A percentile compares a stretch with the other conserved stretches of the same genome.
These are phyloP conservation scores for Verticillium albo-atrum DNA, from an alignment of 2,329 filamentous ascomycete genomes.

Conservation along the genomic window DNA sequence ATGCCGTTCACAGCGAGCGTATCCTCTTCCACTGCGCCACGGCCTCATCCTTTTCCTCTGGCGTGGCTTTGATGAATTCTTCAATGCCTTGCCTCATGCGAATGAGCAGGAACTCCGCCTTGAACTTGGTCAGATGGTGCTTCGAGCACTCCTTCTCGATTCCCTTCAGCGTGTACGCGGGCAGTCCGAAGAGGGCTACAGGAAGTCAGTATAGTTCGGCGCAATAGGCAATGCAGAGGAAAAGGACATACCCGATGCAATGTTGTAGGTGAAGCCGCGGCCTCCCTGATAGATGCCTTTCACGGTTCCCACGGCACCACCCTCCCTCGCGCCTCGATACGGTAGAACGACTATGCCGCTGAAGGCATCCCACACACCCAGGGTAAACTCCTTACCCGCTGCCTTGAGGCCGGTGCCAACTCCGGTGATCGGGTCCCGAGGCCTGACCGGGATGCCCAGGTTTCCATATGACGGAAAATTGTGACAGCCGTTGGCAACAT, in stretches of 20 bases:
- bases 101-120: slow-evolving; percentile 27
- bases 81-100: slow-evolving; percentile 23
- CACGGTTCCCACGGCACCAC: slow-evolving; percentile 55
- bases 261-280: slow-evolving; percentile 38
- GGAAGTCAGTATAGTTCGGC: slow-evolving; percentile 1
- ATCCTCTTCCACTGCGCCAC: slow-evolving; percentile 20
- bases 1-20: neutral
- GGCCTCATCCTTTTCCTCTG: slow-evolving; percentile 14
- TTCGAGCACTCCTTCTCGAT: slow-evolving; percentile 42
- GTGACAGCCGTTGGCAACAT: slow-evolving; percentile 67
- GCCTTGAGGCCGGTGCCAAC: slow-evolving; percentile 54
- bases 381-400: slow-evolving; percentile 59
- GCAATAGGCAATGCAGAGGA: neutral
- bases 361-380: slow-evolving; percentile 65
- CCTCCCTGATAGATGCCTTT: slow-evolving; percentile 50
- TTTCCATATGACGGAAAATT: slow-evolving; percentile 65
- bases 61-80: slow-evolving; percentile 19
- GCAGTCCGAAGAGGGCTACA: slow-evolving; percentile 38
- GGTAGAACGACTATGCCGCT: slow-evolving; percentile 64
- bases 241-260: slow-evolving; percentile 25
- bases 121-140: slow-evolving; percentile 23
- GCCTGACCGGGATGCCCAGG: slow-evolving; percentile 60
- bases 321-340: slow-evolving; percentile 56
- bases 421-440: slow-evolving; percentile 62
- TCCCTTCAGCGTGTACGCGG: slow-evolving; percentile 49